A percentile compares a stretch with the other conserved stretches of the same genome.
Evolutionary conservation across 2,329 filamentous ascomycete genomes (phyloP).

Genomic region (Ceratocystis albifundus): DNA sequence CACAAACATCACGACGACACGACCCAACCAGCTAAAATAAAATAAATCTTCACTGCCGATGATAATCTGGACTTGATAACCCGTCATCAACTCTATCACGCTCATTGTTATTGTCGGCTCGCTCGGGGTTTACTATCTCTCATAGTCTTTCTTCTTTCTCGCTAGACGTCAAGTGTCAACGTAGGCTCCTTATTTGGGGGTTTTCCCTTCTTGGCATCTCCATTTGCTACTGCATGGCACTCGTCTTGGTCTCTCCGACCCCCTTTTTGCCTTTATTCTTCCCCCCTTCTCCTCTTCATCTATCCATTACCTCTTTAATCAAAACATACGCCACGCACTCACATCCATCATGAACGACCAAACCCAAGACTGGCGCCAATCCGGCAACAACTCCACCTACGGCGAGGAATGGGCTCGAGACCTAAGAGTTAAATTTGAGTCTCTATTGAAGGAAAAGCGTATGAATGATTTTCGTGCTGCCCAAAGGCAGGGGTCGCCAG

Average conservation of each 20-base stretch:
- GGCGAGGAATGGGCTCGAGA: slow-evolving; percentile 69
- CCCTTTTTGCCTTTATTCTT: slow-evolving; percentile 4
- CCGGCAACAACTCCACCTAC: slow-evolving; percentile 33
- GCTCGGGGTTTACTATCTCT: neutral
- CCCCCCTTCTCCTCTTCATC: neutral
- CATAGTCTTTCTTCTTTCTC: neutral
- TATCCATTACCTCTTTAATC: slow-evolving; percentile 15
- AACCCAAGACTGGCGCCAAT: slow-evolving; percentile 18
- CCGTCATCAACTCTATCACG: neutral
- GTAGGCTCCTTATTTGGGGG: neutral
- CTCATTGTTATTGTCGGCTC: neutral
- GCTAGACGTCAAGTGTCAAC: slow-evolving; percentile 3
- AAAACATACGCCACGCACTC: neutral
- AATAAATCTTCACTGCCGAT: neutral
- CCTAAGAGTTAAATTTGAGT: slow-evolving; percentile 73
- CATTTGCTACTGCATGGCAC: slow-evolving; percentile 8
- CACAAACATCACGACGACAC: neutral
- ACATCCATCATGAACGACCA: slow-evolving; percentile 19
- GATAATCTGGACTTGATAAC: neutral
- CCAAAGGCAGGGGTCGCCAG: slow-evolving; percentile 48
- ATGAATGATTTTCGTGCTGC: slow-evolving; percentile 59
- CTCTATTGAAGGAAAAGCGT: slow-evolving; percentile 72
- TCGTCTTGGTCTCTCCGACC: slow-evolving; percentile 24
- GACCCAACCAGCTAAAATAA: neutral
- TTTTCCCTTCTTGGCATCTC: slow-evolving; percentile 3